Base-by-base conservation (phyloP, 2,329 filamentous ascomycete genomes). In the Epichloe coenophiala region DNA sequence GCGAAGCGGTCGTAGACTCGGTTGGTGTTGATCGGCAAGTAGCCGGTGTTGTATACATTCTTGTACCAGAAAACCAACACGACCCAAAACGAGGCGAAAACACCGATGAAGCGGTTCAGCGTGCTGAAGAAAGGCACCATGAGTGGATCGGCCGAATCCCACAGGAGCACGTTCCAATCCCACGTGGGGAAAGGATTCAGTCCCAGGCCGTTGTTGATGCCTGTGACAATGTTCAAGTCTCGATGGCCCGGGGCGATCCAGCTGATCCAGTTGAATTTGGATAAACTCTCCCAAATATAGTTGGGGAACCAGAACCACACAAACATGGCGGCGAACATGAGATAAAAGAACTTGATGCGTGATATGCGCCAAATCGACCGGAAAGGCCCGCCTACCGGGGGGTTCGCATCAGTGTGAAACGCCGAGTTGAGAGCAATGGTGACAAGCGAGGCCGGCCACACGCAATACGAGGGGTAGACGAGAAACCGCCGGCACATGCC, bases 21-120 rank as follows among this genome's bases (percentile, higher is more conserved):
- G 61, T 76, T 76, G 19, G 69, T 72, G 63, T 73, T 75, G 64
- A 77, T 73, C 33, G 71, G 71, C 27, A 76, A 63, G 55, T 78
- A 81, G 48, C 72, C 69, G 11, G 72, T 75, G 61, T 77, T 75
- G 66, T 75, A 83, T 2, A 75, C 63, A 49, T 79, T 78, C 43
- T 68, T 73, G 61, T 77, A 85, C 66, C 80, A 82, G 8, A 84
- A 59, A 27, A 66, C 76, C 2, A 76, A 62, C 13, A 79, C 68
- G 13, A 83, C 66, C 65, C 77, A 74, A 57, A 74, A 72, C 42
- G 72, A 76, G 36, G 77, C 55, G 12, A 80, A 69, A 47, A 76
- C 71, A 33, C 80, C 80, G 43, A 81, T 64, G 54, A 82, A 69
- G 21, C 75, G 77, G 62, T 85, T 85, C 50, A 79, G 69, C 42